These are phyloP conservation scores for Pluteus cervinus DNA, from an alignment of 768 basidiomycete genomes.

Conservation along the genomic window DNA sequence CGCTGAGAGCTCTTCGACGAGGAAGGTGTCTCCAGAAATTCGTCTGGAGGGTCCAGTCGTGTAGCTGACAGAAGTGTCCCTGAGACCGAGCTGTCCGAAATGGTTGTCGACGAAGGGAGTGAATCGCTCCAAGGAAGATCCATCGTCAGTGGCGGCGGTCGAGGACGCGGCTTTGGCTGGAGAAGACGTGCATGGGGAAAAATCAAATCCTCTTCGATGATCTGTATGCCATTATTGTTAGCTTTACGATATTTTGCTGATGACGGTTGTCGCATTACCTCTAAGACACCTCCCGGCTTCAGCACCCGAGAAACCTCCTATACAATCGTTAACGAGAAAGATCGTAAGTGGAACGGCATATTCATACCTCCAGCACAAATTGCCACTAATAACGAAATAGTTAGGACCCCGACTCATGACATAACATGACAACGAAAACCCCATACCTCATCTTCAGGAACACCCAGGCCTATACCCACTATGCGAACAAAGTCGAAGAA, in stretches of 20 bases:
- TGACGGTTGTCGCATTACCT: slow-evolving; percentile 33
- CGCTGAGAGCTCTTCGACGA: too few relatives aligned
- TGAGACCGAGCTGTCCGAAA: slow-evolving; percentile 14
- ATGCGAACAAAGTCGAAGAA: slow-evolving; percentile 66
- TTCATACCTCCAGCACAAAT: slow-evolving; percentile 51
- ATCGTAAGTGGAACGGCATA: background rate
- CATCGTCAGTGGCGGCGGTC: slow-evolving; percentile 13
- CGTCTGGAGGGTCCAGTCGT: too few relatives aligned
- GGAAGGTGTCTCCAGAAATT: too few relatives aligned
- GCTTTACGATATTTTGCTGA: slow-evolving; percentile 1
- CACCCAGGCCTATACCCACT: slow-evolving; percentile 55
- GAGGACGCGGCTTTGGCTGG: slow-evolving; percentile 11
- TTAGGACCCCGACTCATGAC: too few relatives aligned
- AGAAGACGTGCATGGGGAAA: slow-evolving; percentile 47
- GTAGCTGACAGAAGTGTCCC: too few relatives aligned
- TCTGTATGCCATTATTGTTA: slow-evolving; percentile 26
- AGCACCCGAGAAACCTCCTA: slow-evolving; percentile 68
- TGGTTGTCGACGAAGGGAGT: slow-evolving; percentile 14
- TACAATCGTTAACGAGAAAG: slow-evolving; percentile 5
- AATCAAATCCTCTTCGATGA: slow-evolving; percentile 69
- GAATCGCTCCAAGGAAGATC: slow-evolving; percentile 10
- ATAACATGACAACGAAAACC: slow-evolving; percentile 1
- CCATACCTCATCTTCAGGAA: slow-evolving; percentile 64
- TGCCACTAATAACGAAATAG: slow-evolving; percentile 44
- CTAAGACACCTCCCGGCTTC: slow-evolving; percentile 53